Percentiles rank a stretch among this genome's conserved stretches.
Conservation (phyloP, 805 yeast species). For the Candida broadrunensis region DNA sequence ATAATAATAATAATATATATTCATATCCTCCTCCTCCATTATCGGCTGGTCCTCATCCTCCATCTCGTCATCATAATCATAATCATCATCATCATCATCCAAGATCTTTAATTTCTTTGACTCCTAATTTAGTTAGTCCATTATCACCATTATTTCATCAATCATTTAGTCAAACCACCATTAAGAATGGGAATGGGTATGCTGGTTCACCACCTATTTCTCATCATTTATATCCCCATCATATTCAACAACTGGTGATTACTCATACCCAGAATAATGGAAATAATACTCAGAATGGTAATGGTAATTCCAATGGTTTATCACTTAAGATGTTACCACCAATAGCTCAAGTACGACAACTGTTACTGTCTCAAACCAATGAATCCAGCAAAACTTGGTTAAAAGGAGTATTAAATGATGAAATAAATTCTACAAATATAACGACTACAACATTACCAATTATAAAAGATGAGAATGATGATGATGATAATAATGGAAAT, state of each 20-base stretch:
- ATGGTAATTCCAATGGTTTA: neutral
- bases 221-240: neutral
- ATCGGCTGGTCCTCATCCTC: slow-evolving; percentile 23
- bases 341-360: neutral
- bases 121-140: slow-evolving; percentile 34
- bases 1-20: slow-evolving; percentile 1
- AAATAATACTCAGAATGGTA: slow-evolving; percentile 1
- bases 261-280: neutral
- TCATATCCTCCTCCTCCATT: slow-evolving; percentile 2
- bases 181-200: neutral
- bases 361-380: neutral
- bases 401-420: slow-evolving; percentile 26
- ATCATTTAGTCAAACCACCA: slow-evolving; percentile 22
- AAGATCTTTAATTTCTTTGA: slow-evolving; percentile 15
- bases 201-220: neutral
- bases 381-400: slow-evolving; percentile 22
- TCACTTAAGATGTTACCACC: slow-evolving; percentile 1
- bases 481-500: neutral
- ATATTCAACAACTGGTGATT: slow-evolving; percentile 3
- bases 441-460: neutral
- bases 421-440: slow-evolving; percentile 1
- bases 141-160: slow-evolving; percentile 40
- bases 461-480: neutral
- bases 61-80: slow-evolving; percentile 8
- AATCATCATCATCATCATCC: slow-evolving; percentile 6